Percentiles rank a stretch among this genome's conserved stretches.
Conservation (phyloP, 2,329 filamentous ascomycete genomes). For the Orbilia ellipsospora region DNA sequence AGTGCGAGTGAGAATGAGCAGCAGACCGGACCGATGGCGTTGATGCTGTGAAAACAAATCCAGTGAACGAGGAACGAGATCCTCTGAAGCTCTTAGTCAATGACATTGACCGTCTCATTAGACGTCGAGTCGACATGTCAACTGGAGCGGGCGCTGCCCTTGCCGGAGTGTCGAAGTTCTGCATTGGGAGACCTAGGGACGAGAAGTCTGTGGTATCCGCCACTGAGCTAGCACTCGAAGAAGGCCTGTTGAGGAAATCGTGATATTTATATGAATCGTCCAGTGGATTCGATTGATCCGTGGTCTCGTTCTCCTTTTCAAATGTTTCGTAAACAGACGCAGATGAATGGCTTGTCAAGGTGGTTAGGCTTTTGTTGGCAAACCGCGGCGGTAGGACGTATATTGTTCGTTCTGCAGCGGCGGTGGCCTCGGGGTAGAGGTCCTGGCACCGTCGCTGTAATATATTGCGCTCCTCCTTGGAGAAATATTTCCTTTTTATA, state of each 20-base stretch:
- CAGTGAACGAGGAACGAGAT: slow-evolving; percentile 49
- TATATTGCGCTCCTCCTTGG: slow-evolving; percentile 75
- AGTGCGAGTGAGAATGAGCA: slow-evolving; percentile 48
- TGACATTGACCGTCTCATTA: slow-evolving; percentile 53
- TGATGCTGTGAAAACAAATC: slow-evolving; percentile 53
- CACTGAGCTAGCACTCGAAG: slow-evolving; percentile 58
- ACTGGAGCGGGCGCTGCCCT: slow-evolving; percentile 38
- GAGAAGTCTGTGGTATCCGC: slow-evolving; percentile 56
- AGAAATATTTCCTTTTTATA: slow-evolving; percentile 76
- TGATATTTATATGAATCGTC: slow-evolving; percentile 54
- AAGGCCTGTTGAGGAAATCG: slow-evolving; percentile 58
- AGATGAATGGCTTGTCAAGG: slow-evolving; percentile 60
- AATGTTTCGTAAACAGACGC: slow-evolving; percentile 53
- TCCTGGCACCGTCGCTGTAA: slow-evolving; percentile 69
- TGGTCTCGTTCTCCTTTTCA: slow-evolving; percentile 39
- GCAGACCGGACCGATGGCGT: slow-evolving; percentile 42
- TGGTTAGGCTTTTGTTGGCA: slow-evolving; percentile 61
- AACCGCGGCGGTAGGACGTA: slow-evolving; percentile 65
- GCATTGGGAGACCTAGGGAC: slow-evolving; percentile 53
- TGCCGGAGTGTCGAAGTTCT: slow-evolving; percentile 48
- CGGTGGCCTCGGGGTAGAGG: slow-evolving; percentile 69
- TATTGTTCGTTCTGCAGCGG: slow-evolving; percentile 70
- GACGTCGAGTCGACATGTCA: slow-evolving; percentile 40
- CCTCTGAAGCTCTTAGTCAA: slow-evolving; percentile 52
- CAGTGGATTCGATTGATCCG: not conserved